Conservation (phyloP, 129 eudicot species). For the Pseudognaphalium luteoalbum region DNA sequence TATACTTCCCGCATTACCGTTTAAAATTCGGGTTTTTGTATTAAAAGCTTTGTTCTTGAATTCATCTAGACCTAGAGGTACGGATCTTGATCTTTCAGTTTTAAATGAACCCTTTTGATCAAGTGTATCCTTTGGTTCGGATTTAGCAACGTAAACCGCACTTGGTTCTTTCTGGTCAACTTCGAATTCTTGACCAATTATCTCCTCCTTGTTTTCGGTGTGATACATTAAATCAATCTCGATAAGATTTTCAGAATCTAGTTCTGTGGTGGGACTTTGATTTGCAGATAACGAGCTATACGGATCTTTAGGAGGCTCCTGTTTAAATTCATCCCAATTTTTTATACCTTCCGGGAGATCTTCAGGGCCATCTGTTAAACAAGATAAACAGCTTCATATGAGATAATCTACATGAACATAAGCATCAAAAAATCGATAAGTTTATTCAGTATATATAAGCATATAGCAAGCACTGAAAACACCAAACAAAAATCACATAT, state of each 20-base stretch:
- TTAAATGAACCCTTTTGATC: constrained; percentile 34
- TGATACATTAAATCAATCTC: constrained; percentile 25
- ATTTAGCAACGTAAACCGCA: constrained; percentile 16
- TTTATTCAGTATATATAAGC: background rate
- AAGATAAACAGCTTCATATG: constrained; percentile 17
- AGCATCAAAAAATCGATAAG: constrained; percentile 1
- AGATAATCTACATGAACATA: constrained; percentile 16
- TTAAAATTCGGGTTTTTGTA: constrained; percentile 46
- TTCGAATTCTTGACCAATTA: constrained; percentile 27
- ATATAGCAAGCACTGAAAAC: background rate
- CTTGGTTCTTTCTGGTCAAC: constrained; percentile 29
- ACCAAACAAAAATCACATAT: constrained; percentile 11
- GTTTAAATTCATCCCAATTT: constrained; percentile 53
- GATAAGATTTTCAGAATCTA: constrained; percentile 28
- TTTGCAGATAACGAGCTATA: constrained; percentile 27
- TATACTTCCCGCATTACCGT: constrained; percentile 61
- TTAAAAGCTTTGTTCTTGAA: constrained; percentile 75
- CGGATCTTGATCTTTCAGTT: constrained; percentile 48
- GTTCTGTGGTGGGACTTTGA: constrained; percentile 29
- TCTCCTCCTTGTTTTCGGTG: constrained; percentile 28
- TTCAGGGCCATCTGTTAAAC: constrained; percentile 54
- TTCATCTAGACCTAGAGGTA: constrained; percentile 77
- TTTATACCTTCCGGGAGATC: constrained; percentile 43
- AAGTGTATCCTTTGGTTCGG: constrained; percentile 25
- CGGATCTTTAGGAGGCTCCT: constrained; percentile 24